phyloP scores from a whole-genome alignment of 2,329 filamentous ascomycete genomes.

The Neofusicoccum laricinum region DNA sequence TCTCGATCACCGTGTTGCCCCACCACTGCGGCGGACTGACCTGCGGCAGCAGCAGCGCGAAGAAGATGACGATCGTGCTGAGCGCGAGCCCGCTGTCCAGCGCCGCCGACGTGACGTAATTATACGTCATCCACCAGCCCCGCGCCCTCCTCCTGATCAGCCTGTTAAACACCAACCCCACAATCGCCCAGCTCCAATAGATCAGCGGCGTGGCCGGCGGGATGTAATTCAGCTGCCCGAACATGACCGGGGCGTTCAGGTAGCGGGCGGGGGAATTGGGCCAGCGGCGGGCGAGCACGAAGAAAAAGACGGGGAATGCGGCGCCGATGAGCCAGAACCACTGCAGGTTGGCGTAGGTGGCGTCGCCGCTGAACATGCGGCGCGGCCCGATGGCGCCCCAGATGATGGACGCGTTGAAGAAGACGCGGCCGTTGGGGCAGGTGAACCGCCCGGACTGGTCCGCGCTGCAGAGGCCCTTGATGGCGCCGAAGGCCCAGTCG shows the following conservation, averaged over 20 bases:
- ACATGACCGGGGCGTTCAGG: constrained; percentile 62
- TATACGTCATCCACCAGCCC: constrained; percentile 26
- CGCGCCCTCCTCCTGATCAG: constrained; percentile 23
- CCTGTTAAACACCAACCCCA: constrained; percentile 27
- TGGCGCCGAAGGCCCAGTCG: constrained; percentile 26
- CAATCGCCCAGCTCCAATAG: constrained; percentile 26
- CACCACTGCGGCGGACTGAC: constrained; percentile 27
- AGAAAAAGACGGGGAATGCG: constrained; percentile 52
- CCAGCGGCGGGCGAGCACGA: constrained; percentile 49
- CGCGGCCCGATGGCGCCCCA: constrained; percentile 60
- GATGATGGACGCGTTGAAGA: constrained; percentile 65
- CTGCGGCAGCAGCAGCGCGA: constrained; percentile 24
- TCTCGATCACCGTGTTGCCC: constrained; percentile 20
- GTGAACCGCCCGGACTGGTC: constrained; percentile 50
- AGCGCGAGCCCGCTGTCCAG: constrained; percentile 28
- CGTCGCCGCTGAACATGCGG: constrained; percentile 61
- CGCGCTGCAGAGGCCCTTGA: constrained; percentile 43
- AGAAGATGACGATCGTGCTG: constrained; percentile 27
- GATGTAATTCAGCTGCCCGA: constrained; percentile 58
- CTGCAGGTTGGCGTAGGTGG: constrained; percentile 61
- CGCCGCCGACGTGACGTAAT: constrained; percentile 26
- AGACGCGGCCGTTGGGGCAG: constrained; percentile 62
- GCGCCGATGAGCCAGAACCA: constrained; percentile 59
- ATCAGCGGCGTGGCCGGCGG: constrained; percentile 45
- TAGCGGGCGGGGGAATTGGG: constrained; percentile 51